Evolutionary conservation across 805 yeast genomes (phyloP), one percentile per base, ranked within the genome.

Genomic region (Ogataea siamensis): DNA sequence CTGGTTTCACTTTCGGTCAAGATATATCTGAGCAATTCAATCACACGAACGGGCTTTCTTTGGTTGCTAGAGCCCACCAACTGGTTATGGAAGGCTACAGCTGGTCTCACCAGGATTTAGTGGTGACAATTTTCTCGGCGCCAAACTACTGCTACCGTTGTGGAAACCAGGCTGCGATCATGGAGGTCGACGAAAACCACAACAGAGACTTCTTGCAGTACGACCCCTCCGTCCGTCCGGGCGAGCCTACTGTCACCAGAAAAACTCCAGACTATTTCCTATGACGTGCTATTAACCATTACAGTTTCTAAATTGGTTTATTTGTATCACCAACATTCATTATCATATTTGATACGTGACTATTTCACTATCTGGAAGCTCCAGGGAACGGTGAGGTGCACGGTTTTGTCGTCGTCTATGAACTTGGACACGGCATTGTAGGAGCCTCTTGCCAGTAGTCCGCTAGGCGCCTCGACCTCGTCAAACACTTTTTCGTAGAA

Each of bases 141-240:
- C 98, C 98, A 44, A 89, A 89, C 65, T 89, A 89, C 64, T 89
- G 98, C 67, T 89, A 89, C 64, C 76, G 98, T 68, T 89, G 98
- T 70, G 98, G 98, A 55, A 89, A 89, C 67, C 96, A 87, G 70
- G 97, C 97, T 29, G 96, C 96, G 25, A 87, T 89, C 52, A 89
- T 89, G 97, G 96, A 89, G 67, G 96, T 89, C 45, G 96, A 89
- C 63, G 97, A 89, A 64, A 83, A 81, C 60, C 91, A 87, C 64
- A 81, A 85, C 63, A 82, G 86, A 75, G 94, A 82, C 62, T 87
- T 88, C 63, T 69, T 91, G 65, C 97, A 91, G 66, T 91, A 91
- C 64, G 98, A 91, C 62, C 98, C 98, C 34, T 81, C 89, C 37
- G 88, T 93, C 44, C 80, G 99, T 67, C 96, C 97, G 10, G 96